A percentile compares a stretch with the other conserved stretches of the same genome.
These are phyloP conservation scores for Vigna unguiculata DNA, from an alignment of 306 rosid genomes.

Conservation along the genomic window DNA sequence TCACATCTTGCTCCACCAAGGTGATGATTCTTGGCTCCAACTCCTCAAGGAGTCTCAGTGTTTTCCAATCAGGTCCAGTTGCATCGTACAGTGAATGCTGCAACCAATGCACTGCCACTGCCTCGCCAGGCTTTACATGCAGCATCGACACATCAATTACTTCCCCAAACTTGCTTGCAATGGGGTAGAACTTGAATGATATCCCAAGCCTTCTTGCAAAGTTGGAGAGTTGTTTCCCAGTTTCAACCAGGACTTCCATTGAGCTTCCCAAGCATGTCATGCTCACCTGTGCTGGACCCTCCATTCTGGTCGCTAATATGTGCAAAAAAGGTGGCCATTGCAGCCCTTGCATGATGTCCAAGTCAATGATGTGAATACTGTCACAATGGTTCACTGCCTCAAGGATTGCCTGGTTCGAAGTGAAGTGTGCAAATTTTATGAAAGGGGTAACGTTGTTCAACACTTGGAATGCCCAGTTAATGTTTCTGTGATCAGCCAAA, in stretches of 20 bases:
- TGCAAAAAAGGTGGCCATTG: conserved; percentile 95
- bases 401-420: conserved; percentile 88
- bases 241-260: conserved; percentile 66
- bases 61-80: conserved; percentile 80
- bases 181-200: conserved; percentile 69
- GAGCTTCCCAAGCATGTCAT: conserved; percentile 79
- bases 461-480: conserved; percentile 70
- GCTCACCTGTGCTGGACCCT: conserved; percentile 67
- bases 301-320: conserved; percentile 70
- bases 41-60: conserved; percentile 61
- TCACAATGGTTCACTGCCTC: conserved; percentile 67
- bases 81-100: conserved; percentile 78
- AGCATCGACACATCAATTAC: conserved; percentile 55
- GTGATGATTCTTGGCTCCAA: conserved; percentile 73
- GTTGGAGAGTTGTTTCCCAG: conserved; percentile 70
- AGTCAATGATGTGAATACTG: conserved; percentile 72
- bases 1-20: conserved; percentile 81
- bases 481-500: conserved; percentile 57
- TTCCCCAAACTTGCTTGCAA: conserved; percentile 61
- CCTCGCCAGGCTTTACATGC: conserved; percentile 57
- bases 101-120: conserved; percentile 82
- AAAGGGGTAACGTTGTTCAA: conserved; percentile 82
- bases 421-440: conserved; percentile 86
- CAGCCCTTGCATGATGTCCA: conserved; percentile 90
- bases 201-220: conserved; percentile 73